Base-by-base conservation (phyloP, 1,284 basidiomycete species). In the Moesziomyces sp. region DNA sequence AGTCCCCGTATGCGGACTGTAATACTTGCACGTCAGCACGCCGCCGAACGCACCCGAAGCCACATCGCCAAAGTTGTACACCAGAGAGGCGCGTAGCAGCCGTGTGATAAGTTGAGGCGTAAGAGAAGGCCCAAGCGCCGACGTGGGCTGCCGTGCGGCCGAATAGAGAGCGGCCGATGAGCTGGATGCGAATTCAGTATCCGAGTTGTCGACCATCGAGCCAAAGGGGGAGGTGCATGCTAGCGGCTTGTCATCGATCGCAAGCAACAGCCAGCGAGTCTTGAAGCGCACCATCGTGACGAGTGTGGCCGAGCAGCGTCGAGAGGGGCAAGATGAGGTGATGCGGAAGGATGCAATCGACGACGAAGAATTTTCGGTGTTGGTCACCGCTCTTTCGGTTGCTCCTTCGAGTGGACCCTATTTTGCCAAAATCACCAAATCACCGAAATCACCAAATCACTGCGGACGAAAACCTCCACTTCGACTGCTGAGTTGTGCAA, bases 281-380 rank as follows among this genome's bases (percentile, higher is more conserved):
- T 76, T 75, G 60, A 75, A 71, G n/a, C 73, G 73, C 23, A 75
- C 73, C 73, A 75, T 75, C 16, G 4, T 40, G 21, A 24, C 16
- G 21, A 5, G 18, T 26, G 14, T 4, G 24, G 11, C 9, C 7
- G 53, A 35, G 24, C 14, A 40, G 46, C 8, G 14, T 16, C 10
- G 23, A 9, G 44, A 38, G 11, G 14, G 13, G 21, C 45, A 24
- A 38, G 44, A 45, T 14, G 45, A 1, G 24, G 24, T 18, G 16
- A 21, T 18, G 44, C 46, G 26, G 51, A 53, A 13, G 13, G 14
- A 38, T 38, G 35, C 16, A 18, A 38, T 16, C 35, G 35, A 18
- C 35, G 35, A 38, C 35, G 35, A 38, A 5, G 30, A 30, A 13
- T 38, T 38, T 38, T 38, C 18, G 35, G 35, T 30, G 30, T 30